Evolutionary conservation across 2,329 filamentous ascomycete species (phyloP), one percentile per base, ranked within the genome.

Genomic region (Neofusicoccum cordaticola): DNA sequence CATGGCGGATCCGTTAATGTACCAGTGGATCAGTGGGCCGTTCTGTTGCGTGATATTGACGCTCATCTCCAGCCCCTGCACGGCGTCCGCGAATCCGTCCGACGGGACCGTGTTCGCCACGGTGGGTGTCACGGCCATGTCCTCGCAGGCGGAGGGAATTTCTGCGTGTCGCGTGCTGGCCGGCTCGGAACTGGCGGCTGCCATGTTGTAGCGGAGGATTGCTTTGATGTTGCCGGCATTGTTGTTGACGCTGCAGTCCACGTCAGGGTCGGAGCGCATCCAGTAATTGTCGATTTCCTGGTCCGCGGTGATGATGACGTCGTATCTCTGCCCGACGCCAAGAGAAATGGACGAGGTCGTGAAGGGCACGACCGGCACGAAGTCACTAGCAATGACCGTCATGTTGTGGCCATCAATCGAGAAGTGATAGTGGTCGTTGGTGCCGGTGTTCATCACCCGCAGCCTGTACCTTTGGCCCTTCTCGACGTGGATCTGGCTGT

Each of bases 401-500:
- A 80, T 66, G 11, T 68, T 68, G 62, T 80, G 78, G 44, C 70
- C 68, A 63, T 80, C 78, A 41, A 80, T 74, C 0, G 72, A 74
- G 42, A 79, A 77, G 45, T 75, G 71, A 65, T 78, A 73, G 66
- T 70, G 71, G 35, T 72, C 75, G 68, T 79, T 77, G 47, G 77
- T 74, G 17, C 74, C 75, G 2, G 66, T 69, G 68, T 82, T 82
- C 63, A 80, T 71, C 2, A 82, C 71, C 15, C 80, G 76, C n/a
- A 82, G 69, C n/a, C 76, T 71, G 65, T 82, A 80, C 52, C 73
- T 73, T 61, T 81, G 81, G 41, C 79, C 80, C 12, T 78, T 83
- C 27, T 68, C 70, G 3, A 77, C 74, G 1, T 66, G 73, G 66
- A 77, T 75, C 56, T 71, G 72, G 47, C 69, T 70, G 62, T 78